phyloP scores from a whole-genome alignment of 1,284 basidiomycete species.

The Cutaneotrichosporon sp. region DNA sequence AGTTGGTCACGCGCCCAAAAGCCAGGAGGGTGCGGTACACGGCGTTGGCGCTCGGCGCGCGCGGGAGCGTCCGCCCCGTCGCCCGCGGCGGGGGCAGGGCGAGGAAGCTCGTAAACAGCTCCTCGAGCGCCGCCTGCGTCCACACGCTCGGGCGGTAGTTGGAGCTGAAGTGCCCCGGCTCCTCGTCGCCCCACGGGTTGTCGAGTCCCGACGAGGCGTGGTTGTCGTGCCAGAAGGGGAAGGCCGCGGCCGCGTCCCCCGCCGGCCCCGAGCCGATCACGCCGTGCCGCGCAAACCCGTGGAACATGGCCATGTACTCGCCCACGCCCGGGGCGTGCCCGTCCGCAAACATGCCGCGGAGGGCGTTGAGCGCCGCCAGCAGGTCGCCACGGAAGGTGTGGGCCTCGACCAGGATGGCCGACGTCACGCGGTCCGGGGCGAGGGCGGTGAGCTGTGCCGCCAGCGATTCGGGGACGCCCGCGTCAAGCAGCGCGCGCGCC shows the following conservation, averaged over 20 bases:
- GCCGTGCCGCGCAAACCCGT: constrained; percentile 66
- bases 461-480: constrained; percentile 4
- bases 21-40: constrained; percentile 44
- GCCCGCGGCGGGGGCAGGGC: constrained; percentile 17
- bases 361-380: constrained; percentile 60
- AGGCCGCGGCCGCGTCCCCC: constrained; percentile 18
- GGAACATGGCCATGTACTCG: constrained; percentile 69
- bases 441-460: constrained; percentile 37
- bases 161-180: constrained; percentile 11
- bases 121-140: constrained; percentile 32
- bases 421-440: constrained; percentile 66
- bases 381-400: constrained; percentile 72
- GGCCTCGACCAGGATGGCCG: constrained; percentile 66
- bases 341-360: constrained; percentile 68
- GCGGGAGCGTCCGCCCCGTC: background rate
- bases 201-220: constrained; percentile 5
- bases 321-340: constrained; percentile 30
- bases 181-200: constrained; percentile 15
- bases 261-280: constrained; percentile 19
- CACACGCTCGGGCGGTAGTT: constrained; percentile 25
- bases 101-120: constrained; percentile 39
- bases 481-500: constrained; percentile 9
- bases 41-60: constrained; percentile 35
- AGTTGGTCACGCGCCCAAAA: constrained; percentile 39
- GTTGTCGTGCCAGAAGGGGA: constrained; percentile 17